Evolutionary conservation across 345 rosid species (phyloP).

Genomic region (Ceriops zippeliana): DNA sequence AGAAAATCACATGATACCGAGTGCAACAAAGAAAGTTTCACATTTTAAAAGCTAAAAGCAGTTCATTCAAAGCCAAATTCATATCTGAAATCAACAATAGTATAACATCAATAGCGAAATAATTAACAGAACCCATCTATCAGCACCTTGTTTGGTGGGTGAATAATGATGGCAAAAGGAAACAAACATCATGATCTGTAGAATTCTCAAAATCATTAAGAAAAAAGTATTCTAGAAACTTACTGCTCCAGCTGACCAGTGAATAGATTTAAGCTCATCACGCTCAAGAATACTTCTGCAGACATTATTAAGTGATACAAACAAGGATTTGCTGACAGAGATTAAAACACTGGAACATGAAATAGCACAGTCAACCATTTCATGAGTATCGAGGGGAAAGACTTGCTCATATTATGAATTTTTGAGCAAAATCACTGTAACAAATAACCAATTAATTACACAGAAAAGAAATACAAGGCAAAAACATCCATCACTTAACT

Average conservation of each 20-base stretch:
- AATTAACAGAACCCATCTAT: too few relatives aligned
- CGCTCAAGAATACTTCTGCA: slow-evolving; percentile 77
- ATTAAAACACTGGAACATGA: background rate
- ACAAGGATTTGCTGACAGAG: background rate
- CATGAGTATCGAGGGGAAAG: background rate
- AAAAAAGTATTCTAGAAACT: slow-evolving; percentile 25
- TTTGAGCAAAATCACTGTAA: background rate
- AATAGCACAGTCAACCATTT: background rate
- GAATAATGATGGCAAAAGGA: background rate
- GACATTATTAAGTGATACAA: slow-evolving; percentile 40
- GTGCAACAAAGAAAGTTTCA: background rate
- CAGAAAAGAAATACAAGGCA: background rate
- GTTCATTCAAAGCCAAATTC: background rate
- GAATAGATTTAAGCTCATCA: slow-evolving; percentile 60
- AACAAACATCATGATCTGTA: background rate
- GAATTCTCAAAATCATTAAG: background rate
- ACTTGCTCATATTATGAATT: slow-evolving; percentile 2
- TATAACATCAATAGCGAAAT: background rate
- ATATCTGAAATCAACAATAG: background rate
- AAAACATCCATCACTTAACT: background rate
- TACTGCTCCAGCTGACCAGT: slow-evolving; percentile 84
- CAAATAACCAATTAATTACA: background rate
- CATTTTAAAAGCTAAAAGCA: background rate
- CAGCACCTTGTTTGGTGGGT: too few relatives aligned
- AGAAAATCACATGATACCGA: slow-evolving; percentile 6